Base-by-base conservation (phyloP, 2,329 filamentous ascomycete species). In the Epichloe scottii region DNA sequence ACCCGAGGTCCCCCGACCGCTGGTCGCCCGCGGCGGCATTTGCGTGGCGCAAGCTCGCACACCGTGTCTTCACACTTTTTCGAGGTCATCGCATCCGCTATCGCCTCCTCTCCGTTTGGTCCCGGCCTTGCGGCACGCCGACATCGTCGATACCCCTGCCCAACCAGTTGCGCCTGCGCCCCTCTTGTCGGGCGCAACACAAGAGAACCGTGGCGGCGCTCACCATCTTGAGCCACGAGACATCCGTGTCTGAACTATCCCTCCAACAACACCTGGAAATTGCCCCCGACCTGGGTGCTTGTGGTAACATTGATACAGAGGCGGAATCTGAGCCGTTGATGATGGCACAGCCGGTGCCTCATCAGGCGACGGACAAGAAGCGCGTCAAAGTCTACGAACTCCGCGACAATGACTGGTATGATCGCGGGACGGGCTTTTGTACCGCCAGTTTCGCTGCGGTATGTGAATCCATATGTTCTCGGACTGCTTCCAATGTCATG, bases 321-420 rank as follows among this genome's bases (percentile, higher is more conserved):
- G 72, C 69, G 69, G 77, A 77, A 65, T 66, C 71, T 69, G 76
- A 80, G 71, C 75, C 76, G 68, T 73, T 75, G 79, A 82, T 81
- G 75, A 84, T 84, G 81, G 81, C 81, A 79, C 80, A 83, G 73
- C 71, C 73, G 61, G 79, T 82, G 79, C 79, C 79, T 79, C 79
- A 81, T 78, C 77, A 76, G 72, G 71, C 75, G 68, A 76, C 76
- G 68, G 79, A 83, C 63, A 81, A 76, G 71, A 82, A 79, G 68
- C 79, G 93, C 77, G 93, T 97, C 70, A 98, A 98, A 77, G 93
- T 98, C 66, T 98, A 98, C 70, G 93, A 97, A 75, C 79, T 98
- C 63, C 89, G 88, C 68, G 89, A 95, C 72, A 95, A 95, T 77
- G 93, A 97, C 81, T 98, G 93, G 93, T 96, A 91, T 67, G 93